Base-by-base conservation (phyloP, 345 rosid genomes). In the Salix dunnii region DNA sequence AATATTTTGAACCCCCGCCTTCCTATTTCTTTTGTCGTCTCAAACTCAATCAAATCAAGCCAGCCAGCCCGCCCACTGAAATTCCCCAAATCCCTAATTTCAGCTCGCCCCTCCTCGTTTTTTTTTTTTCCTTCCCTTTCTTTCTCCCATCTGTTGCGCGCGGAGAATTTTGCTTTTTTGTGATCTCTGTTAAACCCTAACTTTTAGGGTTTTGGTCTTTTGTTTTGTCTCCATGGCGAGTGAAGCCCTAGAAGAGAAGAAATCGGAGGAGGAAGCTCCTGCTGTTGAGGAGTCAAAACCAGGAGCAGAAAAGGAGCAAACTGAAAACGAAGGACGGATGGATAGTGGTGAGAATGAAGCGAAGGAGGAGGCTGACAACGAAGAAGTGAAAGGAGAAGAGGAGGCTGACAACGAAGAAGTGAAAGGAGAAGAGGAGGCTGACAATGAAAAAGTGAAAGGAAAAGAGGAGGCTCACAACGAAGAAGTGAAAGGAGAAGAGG, bases 191-290 rank as follows among this genome's bases (percentile, higher is more conserved):
- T 31, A 23, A 73, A 81, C 60, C 74, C 76, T 80, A 38, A 55
- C 72, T 23, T 43, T 68, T 67, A 78, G 78, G 87, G 74, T 77
- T 82, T 80, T 65, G 21, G 38, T 58, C 31, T 21, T 33, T 14
- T 51, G 30, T 38, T 69, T 58, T 36, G 42, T 72, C 66, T 25
- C 72, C 69, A 92, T 92, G 97, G 85, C 90, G 79, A 82, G 73
- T 68, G 92, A 88, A 88, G 84, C 90, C 91, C 87, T 91, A 88
- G 90, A 83, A 20, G 95, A 82, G 76, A 87, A 84, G 75, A 90
- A 72, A 49, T 78, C 84, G 49, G 85, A 82, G 70, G 84, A 73
- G 48, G 80, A 82, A 68, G 83, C 89, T 66, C 83, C 92, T 28
- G 73, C 64, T 16, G 67, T 42, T 10, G 72, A 28, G 72, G 82